Evolutionary conservation across 192 early-diverging fungal species (phyloP).

Genomic region (Oehlia diaphana): DNA sequence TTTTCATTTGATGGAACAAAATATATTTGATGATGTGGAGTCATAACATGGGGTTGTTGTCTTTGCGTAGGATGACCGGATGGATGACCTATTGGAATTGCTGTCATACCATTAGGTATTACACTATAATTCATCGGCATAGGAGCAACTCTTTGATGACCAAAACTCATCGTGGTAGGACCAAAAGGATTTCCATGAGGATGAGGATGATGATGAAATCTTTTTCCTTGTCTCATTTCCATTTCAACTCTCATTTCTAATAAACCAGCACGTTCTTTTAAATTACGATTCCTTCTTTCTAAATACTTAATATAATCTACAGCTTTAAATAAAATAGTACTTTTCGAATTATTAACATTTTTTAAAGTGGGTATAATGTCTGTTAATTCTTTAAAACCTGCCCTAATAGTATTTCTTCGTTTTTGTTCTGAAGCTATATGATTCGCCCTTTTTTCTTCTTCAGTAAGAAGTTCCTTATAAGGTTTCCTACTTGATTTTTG

Average conservation of each 20-base stretch:
- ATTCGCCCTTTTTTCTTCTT: conserved; percentile 73
- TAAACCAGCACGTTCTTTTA: conserved; percentile 42
- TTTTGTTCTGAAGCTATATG: conserved; percentile 78
- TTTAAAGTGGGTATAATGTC: conserved; percentile 82
- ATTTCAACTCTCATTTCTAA: conserved; percentile 39
- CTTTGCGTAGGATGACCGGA: background rate
- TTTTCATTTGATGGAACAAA: background rate
- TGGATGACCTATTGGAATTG: background rate
- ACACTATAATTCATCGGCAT: conserved; percentile 23
- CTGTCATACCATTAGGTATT: conserved; percentile 13
- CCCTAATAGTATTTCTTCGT: conserved; percentile 68
- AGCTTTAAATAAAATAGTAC: conserved; percentile 65
- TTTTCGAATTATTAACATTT: conserved; percentile 64
- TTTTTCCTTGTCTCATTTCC: conserved; percentile 27
- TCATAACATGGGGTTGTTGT: background rate
- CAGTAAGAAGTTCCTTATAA: conserved; percentile 69
- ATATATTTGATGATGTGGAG: background rate
- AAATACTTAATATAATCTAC: conserved; percentile 64
- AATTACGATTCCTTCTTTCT: conserved; percentile 56
- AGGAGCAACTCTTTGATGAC: conserved; percentile 24
- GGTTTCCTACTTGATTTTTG: conserved; percentile 44
- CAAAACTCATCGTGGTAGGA: conserved; percentile 7
- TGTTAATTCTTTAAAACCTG: conserved; percentile 87
- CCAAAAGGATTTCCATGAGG: conserved; percentile 8
- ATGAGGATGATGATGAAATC: conserved; percentile 24